phyloP scores from a whole-genome alignment of 2,329 filamentous ascomycete species.

The Ascomycota sp. region DNA sequence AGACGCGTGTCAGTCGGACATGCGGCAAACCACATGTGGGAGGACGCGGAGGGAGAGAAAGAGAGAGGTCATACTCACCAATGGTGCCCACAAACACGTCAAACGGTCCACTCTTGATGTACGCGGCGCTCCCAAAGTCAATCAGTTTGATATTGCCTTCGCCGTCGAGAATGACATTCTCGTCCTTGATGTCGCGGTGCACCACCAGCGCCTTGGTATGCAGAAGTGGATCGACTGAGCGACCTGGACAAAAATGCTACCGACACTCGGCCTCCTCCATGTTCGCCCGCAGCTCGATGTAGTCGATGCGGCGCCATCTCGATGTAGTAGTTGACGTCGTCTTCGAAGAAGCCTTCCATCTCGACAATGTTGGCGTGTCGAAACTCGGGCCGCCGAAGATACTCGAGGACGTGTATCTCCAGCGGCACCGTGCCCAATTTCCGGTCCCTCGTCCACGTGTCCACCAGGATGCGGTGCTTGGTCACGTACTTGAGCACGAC shows the following conservation, averaged over 20 bases:
- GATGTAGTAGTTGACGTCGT: constrained; percentile 90
- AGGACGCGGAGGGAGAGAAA: not conserved
- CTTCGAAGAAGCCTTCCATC: constrained; percentile 57
- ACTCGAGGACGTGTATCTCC: constrained; percentile 93
- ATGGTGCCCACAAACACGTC: constrained; percentile 98
- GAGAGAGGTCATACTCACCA: constrained; percentile 34
- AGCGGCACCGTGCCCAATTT: constrained; percentile 83
- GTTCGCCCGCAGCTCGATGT: constrained; percentile 86
- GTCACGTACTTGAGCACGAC: constrained; percentile 96
- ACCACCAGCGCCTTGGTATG: constrained; percentile 83
- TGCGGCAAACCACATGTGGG: too few relatives aligned
- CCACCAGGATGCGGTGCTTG: constrained; percentile 86
- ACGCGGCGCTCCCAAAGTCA: constrained; percentile 93
- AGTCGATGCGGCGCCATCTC: constrained; percentile 98
- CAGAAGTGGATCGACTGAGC: constrained; percentile 76
- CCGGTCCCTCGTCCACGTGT: constrained; percentile 93
- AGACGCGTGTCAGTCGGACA: too few relatives aligned
- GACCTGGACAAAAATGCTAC: constrained; percentile 89
- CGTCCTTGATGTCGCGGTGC: constrained; percentile 96
- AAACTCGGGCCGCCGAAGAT: constrained; percentile 54
- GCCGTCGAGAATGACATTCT: constrained; percentile 90
- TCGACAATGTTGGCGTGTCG: constrained; percentile 51
- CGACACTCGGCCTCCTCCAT: constrained; percentile 91
- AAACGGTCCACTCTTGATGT: constrained; percentile 96
- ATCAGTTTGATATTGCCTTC: constrained; percentile 93